Conservation (phyloP, 345 rosid species). For the Populus simonii region DNA sequence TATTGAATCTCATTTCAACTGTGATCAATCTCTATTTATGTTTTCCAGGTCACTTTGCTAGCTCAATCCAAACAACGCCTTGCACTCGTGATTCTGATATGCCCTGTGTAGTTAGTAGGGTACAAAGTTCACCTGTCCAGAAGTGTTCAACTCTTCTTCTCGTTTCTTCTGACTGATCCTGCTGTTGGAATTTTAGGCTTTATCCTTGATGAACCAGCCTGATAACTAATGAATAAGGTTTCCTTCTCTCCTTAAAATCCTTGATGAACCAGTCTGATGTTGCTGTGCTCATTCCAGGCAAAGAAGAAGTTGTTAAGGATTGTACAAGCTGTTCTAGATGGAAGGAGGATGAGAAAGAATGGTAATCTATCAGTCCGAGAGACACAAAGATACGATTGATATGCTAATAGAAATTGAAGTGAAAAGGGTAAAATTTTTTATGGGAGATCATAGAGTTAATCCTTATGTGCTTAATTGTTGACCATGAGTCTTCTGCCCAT, state of each 20-base stretch:
- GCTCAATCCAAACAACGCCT: not conserved
- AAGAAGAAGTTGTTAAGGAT: conserved; percentile 25
- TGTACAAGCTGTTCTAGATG: conserved; percentile 21
- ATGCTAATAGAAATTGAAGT: conserved; percentile 28
- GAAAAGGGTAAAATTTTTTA: conserved; percentile 28
- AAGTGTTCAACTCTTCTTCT: no score
- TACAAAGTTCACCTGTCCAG: no score
- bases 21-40: not conserved
- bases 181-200: no score
- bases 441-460: conserved; percentile 29
- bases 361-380: not conserved
- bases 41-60: not conserved
- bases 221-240: no score
- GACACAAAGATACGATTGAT: conserved; percentile 26
- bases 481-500: conserved; percentile 34
- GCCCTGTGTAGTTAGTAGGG: no score
- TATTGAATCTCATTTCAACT: not conserved
- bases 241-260: no score
- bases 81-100: no score
- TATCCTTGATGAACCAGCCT: no score
- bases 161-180: no score
- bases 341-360: conserved; percentile 14
- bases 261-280: no score
- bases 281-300: conserved; percentile 11
- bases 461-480: conserved; percentile 29